A percentile compares a stretch with the other conserved stretches of the same genome.
These are phyloP conservation scores for Xerocomellus chrysenteron DNA, from an alignment of 768 basidiomycete species.

Conservation along the genomic window DNA sequence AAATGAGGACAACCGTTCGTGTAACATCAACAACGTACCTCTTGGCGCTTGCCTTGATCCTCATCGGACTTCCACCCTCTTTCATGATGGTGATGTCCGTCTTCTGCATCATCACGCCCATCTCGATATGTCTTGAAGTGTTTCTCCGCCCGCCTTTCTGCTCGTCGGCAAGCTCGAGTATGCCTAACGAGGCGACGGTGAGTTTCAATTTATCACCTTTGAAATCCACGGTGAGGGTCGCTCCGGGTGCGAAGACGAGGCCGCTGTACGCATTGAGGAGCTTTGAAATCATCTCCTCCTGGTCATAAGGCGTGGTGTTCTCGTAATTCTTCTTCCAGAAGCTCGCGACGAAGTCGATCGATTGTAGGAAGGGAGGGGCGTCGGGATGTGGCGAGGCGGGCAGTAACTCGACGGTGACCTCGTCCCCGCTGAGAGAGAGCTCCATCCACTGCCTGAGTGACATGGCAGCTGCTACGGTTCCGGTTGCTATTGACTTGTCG, in stretches of 20 bases:
- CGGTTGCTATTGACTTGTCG: conserved; percentile 70
- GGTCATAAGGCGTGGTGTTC: conserved; percentile 70
- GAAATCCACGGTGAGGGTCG: conserved; percentile 83
- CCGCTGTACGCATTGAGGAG: conserved; percentile 76
- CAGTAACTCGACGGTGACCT: conserved; percentile 67
- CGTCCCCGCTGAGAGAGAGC: conserved; percentile 75
- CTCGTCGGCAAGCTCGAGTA: conserved; percentile 61
- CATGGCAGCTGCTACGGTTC: conserved; percentile 72
- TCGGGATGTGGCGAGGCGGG: conserved; percentile 46
- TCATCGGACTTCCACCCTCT: conserved; percentile 76
- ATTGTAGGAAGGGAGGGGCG: conserved; percentile 66
- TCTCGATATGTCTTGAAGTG: conserved; percentile 34
- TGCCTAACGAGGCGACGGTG: conserved; percentile 55
- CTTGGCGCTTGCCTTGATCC: conserved; percentile 88
- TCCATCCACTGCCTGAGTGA: conserved; percentile 89
- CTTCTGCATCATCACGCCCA: conserved; percentile 84
- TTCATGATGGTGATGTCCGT: conserved; percentile 93
- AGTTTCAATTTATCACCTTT: conserved; percentile 82
- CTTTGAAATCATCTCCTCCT: conserved; percentile 78
- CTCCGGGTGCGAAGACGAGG: conserved; percentile 64
- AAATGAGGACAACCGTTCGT: background rate
- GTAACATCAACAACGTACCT: conserved; percentile 51
- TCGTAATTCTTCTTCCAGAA: conserved; percentile 56
- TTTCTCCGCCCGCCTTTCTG: conserved; percentile 46
- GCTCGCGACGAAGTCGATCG: conserved; percentile 77